A percentile compares a stretch with the other conserved stretches of the same genome.
Evolutionary conservation across 352 stramenopile genomes (phyloP).

Genomic region (Phytopythium chamaehyphon): DNA sequence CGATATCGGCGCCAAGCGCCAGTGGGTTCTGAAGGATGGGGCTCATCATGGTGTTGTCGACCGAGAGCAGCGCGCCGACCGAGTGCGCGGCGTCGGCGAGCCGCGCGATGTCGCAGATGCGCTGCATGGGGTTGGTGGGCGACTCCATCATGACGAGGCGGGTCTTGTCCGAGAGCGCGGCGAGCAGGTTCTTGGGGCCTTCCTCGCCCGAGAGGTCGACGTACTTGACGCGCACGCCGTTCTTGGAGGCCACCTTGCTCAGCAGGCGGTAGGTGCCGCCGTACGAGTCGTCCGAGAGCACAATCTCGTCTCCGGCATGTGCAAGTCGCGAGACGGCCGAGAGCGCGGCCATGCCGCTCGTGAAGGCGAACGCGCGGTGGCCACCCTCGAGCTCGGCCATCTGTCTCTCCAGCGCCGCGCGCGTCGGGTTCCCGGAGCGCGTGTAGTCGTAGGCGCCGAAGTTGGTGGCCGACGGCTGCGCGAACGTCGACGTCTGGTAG

Average conservation of each 20-base stretch:
- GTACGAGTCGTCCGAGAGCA: conserved; percentile 95
- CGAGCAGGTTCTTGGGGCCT: conserved; percentile 58
- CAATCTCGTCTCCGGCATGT: conserved; percentile 87
- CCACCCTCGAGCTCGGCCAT: conserved; percentile 82
- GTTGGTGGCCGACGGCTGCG: conserved; percentile 82
- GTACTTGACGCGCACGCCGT: conserved; percentile 77
- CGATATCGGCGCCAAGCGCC: conserved; percentile 92
- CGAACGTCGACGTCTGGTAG: conserved; percentile 91
- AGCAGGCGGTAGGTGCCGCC: conserved; percentile 94
- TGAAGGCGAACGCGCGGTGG: conserved; percentile 87
- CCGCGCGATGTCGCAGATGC: conserved; percentile 91
- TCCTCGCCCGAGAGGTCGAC: conserved; percentile 75
- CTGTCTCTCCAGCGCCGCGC: conserved; percentile 89
- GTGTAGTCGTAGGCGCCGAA: conserved; percentile 95
- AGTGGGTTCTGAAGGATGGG: conserved; percentile 95
- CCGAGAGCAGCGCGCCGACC: conserved; percentile 77
- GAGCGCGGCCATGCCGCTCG: conserved; percentile 95
- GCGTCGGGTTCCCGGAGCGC: conserved; percentile 92
- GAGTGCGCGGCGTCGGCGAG: conserved; percentile 81
- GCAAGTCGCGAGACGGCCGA: conserved; percentile 90
- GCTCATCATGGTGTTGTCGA: conserved; percentile 97
- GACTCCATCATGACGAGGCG: conserved; percentile 97
- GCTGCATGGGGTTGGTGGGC: conserved; percentile 95
- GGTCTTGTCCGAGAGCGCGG: conserved; percentile 63
- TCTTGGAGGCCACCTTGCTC: conserved; percentile 82